Evolutionary conservation across 805 yeast species (phyloP).

Genomic region (Kurtzmaniella cleridarum): DNA sequence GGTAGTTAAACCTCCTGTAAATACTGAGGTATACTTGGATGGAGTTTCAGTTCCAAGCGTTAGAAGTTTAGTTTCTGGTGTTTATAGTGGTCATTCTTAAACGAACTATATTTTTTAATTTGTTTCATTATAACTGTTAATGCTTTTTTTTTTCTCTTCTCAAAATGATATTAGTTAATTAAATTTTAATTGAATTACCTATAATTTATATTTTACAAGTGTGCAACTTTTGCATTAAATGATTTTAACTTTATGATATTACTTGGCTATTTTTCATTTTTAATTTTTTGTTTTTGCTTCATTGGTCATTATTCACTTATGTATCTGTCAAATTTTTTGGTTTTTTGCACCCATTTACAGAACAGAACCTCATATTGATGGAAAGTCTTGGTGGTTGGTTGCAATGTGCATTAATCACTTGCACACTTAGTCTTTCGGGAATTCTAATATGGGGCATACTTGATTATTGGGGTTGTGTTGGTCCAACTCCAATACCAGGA

Average conservation of each 20-base stretch:
- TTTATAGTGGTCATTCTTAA: conserved; percentile 38
- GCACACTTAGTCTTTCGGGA: not conserved
- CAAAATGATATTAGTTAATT: no score
- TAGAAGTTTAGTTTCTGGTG: conserved; percentile 46
- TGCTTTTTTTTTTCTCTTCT: no score
- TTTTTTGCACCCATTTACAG: conserved; percentile 1
- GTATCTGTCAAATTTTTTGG: not conserved
- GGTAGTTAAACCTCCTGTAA: conserved; percentile 42
- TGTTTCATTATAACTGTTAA: not conserved
- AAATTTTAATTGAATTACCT: no score
- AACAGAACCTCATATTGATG: not conserved
- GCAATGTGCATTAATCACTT: not conserved
- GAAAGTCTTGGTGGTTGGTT: not conserved
- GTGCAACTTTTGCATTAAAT: no score
- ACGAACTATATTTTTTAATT: not conserved
- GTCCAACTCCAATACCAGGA: conserved; percentile 20
- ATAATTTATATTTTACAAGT: no score
- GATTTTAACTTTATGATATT: no score
- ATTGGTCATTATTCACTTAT: no score
- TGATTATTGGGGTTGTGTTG: no score
- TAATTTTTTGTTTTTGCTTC: no score
- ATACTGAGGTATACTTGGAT: conserved; percentile 33
- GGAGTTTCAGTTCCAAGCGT: conserved; percentile 37
- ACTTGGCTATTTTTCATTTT: no score
- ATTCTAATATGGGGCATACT: conserved; percentile 5